Base-by-base conservation (phyloP, 306 rosid species). In the Cotoneaster glaucophyllus region DNA sequence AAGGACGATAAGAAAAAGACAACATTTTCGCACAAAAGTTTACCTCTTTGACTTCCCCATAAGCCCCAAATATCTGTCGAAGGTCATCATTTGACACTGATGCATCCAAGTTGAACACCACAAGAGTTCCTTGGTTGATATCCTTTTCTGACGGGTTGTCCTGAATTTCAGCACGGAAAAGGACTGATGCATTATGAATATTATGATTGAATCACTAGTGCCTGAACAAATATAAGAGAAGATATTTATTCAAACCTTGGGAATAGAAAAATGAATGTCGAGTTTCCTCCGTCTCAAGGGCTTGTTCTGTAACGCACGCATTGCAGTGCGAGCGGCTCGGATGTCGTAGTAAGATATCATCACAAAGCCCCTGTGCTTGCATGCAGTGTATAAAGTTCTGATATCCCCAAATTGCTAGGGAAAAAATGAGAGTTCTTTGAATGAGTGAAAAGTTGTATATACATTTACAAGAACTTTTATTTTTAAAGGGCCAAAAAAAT, bases 21-120 rank as follows among this genome's bases (percentile, higher is more conserved):
- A 73, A 69, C 37, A 58, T 58, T 71, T 26, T 15, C 25, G n/a
- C 59, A 31, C 45, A 43, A 28, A 81, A 77, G 5, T 43, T 71
- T 71, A 93, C 98, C 97, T 93, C 98, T 76, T 93, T 93, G 78
- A 93, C 96, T 86, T 93, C 98, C 63, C 98, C 97, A 79, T 93
- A 91, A 74, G 83, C 96, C 79, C 98, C 98, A 71, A 93, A 93
- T 74, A 93, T 93, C 81, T 83, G 93, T 26, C 92, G 96, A 74
- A 93, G 98, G 82, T 91, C 98, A 18, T 93, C 98, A 78, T 91
- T 93, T 39, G 98, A 86, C 24, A 93, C 98, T 21, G 97, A 91
- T 29, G 98, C 90, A 79, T 93, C 97, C 86, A 93, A 86, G 80
- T 93, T 93, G 89, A 93, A 93, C 77, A 91, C 98, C 61, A 93